Evolutionary conservation across 305 asterid species (phyloP).

Genomic region (Fraxinus dipetala): DNA sequence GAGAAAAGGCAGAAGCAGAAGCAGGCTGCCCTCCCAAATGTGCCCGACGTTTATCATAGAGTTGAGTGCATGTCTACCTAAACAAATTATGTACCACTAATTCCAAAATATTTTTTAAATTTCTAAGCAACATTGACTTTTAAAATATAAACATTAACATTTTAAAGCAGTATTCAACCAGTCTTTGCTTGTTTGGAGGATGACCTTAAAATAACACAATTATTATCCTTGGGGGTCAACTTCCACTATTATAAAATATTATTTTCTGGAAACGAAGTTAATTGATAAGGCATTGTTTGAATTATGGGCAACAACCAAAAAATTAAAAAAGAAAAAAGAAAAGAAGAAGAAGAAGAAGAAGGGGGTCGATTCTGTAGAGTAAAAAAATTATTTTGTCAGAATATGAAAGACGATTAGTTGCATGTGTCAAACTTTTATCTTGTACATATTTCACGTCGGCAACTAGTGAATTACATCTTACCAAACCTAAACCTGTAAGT

Average conservation of each 20-base stretch:
- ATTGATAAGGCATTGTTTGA: neutral
- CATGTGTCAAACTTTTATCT: neutral
- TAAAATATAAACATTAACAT: too few species aligned
- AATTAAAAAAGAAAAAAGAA: too few species aligned
- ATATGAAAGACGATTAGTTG: neutral
- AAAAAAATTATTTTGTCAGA: too few species aligned
- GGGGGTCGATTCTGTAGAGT: too few species aligned
- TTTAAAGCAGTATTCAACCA: too few species aligned
- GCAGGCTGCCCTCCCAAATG: neutral
- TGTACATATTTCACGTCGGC: neutral
- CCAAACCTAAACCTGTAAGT: neutral
- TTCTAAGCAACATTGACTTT: too few species aligned
- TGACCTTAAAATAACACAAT: too few species aligned
- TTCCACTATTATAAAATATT: constrained; percentile 25
- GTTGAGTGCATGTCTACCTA: neutral
- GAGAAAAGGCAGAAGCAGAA: neutral
- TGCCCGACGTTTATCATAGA: neutral
- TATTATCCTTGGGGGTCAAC: constrained; percentile 19
- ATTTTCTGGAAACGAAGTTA: neutral
- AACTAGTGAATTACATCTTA: neutral
- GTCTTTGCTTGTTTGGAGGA: neutral
- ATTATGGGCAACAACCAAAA: neutral
- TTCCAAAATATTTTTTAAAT: too few species aligned
- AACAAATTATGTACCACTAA: neutral
- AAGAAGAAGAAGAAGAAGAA: too few species aligned